These are phyloP conservation scores for Cryptosporidium ubiquitum DNA, from an alignment of 169 alveolate genomes.

Conservation along the genomic window DNA sequence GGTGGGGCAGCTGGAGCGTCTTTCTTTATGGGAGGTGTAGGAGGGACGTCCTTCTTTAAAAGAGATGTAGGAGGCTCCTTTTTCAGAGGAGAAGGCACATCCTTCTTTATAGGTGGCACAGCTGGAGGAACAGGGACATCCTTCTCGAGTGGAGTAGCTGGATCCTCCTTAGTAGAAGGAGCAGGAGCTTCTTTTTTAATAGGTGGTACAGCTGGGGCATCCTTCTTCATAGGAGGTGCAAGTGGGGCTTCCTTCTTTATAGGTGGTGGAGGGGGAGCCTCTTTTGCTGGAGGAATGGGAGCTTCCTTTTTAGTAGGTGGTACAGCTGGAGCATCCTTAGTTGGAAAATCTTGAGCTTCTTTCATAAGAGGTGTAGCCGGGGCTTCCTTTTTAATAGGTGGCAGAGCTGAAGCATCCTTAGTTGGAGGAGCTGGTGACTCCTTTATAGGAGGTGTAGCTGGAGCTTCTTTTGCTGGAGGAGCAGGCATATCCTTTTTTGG, in stretches of 20 bases:
- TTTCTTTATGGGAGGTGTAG: not conserved
- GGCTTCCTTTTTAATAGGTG: not conserved
- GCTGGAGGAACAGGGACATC: slow-evolving; percentile 7
- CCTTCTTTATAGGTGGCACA: slow-evolving; percentile 1
- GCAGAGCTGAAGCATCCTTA: slow-evolving; percentile 6
- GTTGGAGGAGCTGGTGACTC: not conserved
- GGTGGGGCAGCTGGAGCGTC: not conserved
- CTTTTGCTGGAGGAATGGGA: not conserved
- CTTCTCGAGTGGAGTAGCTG: not conserved
- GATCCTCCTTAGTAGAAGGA: not conserved
- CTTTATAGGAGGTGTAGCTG: not conserved
- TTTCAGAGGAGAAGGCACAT: not conserved
- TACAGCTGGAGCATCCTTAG: slow-evolving; percentile 4
- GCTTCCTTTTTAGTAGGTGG: not conserved
- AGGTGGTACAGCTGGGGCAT: slow-evolving; percentile 9
- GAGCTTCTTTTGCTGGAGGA: not conserved
- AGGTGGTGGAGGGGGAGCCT: not conserved
- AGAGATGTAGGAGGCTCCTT: not conserved
- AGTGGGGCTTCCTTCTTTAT: not conserved
- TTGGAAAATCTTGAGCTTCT: not conserved
- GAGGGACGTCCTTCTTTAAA: not conserved
- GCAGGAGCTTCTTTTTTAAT: slow-evolving; percentile 1
- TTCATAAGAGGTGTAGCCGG: not conserved
- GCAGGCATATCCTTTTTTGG: slow-evolving; percentile 5
- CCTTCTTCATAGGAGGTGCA: not conserved